Evolutionary conservation across 768 basidiomycete genomes (phyloP).

Genomic region (Phaeolepiota aurea): DNA sequence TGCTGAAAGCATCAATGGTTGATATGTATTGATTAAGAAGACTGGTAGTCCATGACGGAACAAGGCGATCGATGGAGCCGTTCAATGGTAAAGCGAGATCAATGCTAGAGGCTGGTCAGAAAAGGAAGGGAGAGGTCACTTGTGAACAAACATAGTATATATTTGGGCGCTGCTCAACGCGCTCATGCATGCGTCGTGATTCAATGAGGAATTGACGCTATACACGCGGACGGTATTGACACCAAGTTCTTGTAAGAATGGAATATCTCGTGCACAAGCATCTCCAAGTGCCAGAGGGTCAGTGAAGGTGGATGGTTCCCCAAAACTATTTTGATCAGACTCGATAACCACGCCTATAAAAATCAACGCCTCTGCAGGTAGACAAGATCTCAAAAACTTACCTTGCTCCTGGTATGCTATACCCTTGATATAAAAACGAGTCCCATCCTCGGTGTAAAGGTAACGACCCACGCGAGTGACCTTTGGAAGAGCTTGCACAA

Average conservation of each 20-base stretch:
- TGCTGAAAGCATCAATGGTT: constrained; percentile 73
- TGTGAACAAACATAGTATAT: constrained; percentile 74
- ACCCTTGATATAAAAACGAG: constrained; percentile 83
- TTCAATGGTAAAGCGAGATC: constrained; percentile 82
- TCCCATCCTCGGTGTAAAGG: constrained; percentile 70
- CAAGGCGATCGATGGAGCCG: constrained; percentile 70
- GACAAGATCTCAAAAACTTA: constrained; percentile 11
- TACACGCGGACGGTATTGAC: constrained; percentile 84
- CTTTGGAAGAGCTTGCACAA: constrained; percentile 57
- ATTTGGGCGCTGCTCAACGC: constrained; percentile 72
- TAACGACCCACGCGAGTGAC: constrained; percentile 71
- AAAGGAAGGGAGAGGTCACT: too few species aligned
- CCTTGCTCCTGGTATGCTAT: constrained; percentile 83
- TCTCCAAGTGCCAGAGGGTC: constrained; percentile 68
- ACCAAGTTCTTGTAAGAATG: constrained; percentile 64
- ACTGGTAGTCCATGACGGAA: constrained; percentile 75
- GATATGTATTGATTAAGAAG: constrained; percentile 69
- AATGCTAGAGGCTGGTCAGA: constrained; percentile 42
- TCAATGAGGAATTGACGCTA: constrained; percentile 72
- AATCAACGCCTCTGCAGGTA: background rate
- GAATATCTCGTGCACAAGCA: constrained; percentile 73
- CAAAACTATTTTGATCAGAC: constrained; percentile 51
- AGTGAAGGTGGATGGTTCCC: constrained; percentile 65
- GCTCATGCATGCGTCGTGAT: constrained; percentile 86
- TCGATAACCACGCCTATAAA: constrained; percentile 30